Evolutionary conservation across 1,139 yeast species (phyloP), one percentile per base, ranked within the genome.

Genomic region (Zygosaccharomyces sapae): DNA sequence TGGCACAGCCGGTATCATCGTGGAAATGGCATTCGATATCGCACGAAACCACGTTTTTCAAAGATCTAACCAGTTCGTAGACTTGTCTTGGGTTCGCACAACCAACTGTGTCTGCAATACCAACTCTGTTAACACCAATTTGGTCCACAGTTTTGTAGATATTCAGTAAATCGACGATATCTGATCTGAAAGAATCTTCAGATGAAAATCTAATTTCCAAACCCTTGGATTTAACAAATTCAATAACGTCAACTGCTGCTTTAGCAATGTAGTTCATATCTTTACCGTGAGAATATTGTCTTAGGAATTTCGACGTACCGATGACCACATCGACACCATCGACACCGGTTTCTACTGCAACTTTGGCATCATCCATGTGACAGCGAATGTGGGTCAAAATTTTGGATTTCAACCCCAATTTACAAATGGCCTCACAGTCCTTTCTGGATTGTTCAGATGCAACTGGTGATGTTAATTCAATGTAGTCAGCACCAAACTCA

Each of bases 21-120:
- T 92, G 98, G 87, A 92, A 92, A 73, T 92, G 98, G 70, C 97
- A 88, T 74, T 92, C 98, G 62, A 92, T 90, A 68, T 92, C 97
- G 75, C 98, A 92, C 31, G 89, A 83, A 43, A 92, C 97, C 44
- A 90, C 96, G 9, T 90, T 81, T 73, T 84, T 86, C 69, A 92
- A 81, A 39, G 97, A 92, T 69, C 94, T 83, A 55, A 92, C 95
- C 63, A 92, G 80, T 73, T 92, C 97, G 70, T 90, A 92, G 49
- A 92, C 98, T 73, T 92, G 97, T 75, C 98, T 83, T 65, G 98
- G 98, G 75, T 90, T 92, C 54, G 98, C 98, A 70, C 97, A 87
- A 44, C 98, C 98, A 52, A 92, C 97, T 39, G 98, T 92, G 71
- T 92, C 98, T 54, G 98, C 97, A 72, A 92, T 92, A 76, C 98